Base-by-base conservation (phyloP, 176 grass and related monocot species). In the Alopecurus myosuroides region DNA sequence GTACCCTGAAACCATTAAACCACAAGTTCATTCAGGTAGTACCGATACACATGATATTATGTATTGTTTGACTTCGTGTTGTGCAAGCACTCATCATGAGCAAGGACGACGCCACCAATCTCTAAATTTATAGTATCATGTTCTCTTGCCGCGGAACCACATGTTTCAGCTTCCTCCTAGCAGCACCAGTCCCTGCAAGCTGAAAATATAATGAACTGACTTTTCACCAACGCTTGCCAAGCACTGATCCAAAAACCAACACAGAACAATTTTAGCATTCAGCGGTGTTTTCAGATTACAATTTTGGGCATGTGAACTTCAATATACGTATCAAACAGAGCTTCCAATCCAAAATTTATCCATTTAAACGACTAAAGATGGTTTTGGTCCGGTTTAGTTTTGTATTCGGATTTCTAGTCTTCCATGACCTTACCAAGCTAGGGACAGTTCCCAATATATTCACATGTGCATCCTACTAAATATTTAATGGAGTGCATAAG, bases 391-490 rank as follows among this genome's bases (percentile, higher is more conserved):
- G 95, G 81, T 94, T 85, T 85, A 98, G 89, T 41, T 89, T 87
- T 79, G 81, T 3, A 87, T 87, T 88, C 60, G 86, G 95, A 64
- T 90, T 95, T 40, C 93, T 89, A 76, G 56, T 76, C 82, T 95
- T 98, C 89, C 96, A 98, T 34, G 89, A 88, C 80, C 95, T 95
- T 61, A 95, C 87, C 76, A 98, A 72, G 91, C 91, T 98, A 72
- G 96, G 93, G 17, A 98, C 93, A 34, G 73, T 85, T 89, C 95
- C 95, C 69, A 98, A 88, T 40, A 95, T 49, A 48, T 74, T 95
- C 70, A 98, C 93, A 70, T 68, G 83, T 73, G 96, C 91, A 95
- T 98, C 96, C 96, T 98, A 82, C 45, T 85, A 44, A 52, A 87
- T 74, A 48, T 53, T 73, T 35, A 10, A 8, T 45, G 30, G 50